Evolutionary conservation across 495 filamentous ascomycete genomes (phyloP).

Genomic region (Penicillium macrosclerotiorum): DNA sequence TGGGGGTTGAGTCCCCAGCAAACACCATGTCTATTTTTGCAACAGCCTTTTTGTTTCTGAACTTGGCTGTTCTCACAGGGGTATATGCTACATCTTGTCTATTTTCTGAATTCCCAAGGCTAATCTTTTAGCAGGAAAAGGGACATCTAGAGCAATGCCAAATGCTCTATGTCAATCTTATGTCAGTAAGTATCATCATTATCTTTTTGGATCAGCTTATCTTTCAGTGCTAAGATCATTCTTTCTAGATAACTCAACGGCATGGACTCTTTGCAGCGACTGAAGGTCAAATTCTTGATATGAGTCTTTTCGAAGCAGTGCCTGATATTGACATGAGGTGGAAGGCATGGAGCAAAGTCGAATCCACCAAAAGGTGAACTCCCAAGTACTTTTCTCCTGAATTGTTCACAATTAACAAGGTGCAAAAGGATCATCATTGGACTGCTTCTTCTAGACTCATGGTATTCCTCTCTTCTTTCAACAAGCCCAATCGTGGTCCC

Average conservation of each 20-base stretch:
- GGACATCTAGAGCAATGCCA: constrained; percentile 45
- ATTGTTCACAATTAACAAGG: too few species aligned
- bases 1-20: constrained; percentile 34
- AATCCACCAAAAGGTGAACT: constrained; percentile 48
- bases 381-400: too few species aligned
- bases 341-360: constrained; percentile 54
- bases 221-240: constrained; percentile 1
- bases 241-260: constrained; percentile 45
- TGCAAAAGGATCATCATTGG: constrained; percentile 40
- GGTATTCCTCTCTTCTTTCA: constrained; percentile 50
- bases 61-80: constrained; percentile 49
- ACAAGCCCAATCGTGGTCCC: constrained; percentile 47
- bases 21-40: constrained; percentile 46
- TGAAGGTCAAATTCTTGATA: constrained; percentile 46
- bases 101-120: neutral
- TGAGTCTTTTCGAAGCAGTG: constrained; percentile 43
- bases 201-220: neutral
- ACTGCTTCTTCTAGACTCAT: constrained; percentile 49
- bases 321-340: constrained; percentile 49
- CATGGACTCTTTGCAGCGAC: constrained; percentile 49
- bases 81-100: constrained; percentile 21
- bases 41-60: constrained; percentile 45
- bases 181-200: constrained; percentile 36
- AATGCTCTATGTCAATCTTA: constrained; percentile 51
- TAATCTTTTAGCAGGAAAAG: constrained; percentile 38